Conservation (phyloP, 2,329 filamentous ascomycete genomes). For the Xylariomycetidae sp. region DNA sequence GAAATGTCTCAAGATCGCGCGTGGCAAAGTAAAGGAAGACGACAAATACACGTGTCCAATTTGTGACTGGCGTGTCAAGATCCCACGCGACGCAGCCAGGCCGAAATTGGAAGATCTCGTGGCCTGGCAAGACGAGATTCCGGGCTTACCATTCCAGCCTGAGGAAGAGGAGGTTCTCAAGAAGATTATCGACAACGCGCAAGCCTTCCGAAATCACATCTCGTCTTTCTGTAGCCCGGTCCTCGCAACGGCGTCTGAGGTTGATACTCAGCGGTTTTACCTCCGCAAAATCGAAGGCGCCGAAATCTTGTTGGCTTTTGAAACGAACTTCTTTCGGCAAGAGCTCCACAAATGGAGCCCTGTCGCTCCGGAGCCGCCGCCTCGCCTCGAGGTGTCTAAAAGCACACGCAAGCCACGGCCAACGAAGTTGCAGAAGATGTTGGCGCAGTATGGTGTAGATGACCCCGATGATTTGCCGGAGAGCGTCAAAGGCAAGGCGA, state of each 20-base stretch:
- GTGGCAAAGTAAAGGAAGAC: conserved; percentile 96
- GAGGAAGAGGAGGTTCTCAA: conserved; percentile 85
- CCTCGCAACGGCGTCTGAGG: conserved; percentile 76
- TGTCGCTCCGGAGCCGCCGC: conserved; percentile 79
- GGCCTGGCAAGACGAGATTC: conserved; percentile 77
- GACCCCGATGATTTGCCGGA: conserved; percentile 87
- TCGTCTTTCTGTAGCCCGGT: conserved; percentile 73
- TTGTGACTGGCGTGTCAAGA: conserved; percentile 95
- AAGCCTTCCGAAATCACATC: conserved; percentile 78
- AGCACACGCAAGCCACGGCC: conserved; percentile 93
- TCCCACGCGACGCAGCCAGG: conserved; percentile 89
- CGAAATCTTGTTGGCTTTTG: conserved; percentile 81
- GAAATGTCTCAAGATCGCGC: conserved; percentile 94
- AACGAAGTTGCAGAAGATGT: conserved; percentile 93
- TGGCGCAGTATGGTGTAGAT: conserved; percentile 80
- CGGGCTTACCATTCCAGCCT: conserved; percentile 80
- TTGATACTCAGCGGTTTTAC: conserved; percentile 88
- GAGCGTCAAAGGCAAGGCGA: conserved; percentile 71
- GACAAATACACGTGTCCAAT: conserved; percentile 98
- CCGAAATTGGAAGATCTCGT: conserved; percentile 90
- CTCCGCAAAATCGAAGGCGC: conserved; percentile 95
- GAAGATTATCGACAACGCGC: conserved; percentile 81
- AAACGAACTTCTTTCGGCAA: conserved; percentile 97
- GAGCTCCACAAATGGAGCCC: conserved; percentile 93
- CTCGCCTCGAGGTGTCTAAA: conserved; percentile 77